Conservation (phyloP, 2,329 filamentous ascomycete species). For the Fusarium sp. region DNA sequence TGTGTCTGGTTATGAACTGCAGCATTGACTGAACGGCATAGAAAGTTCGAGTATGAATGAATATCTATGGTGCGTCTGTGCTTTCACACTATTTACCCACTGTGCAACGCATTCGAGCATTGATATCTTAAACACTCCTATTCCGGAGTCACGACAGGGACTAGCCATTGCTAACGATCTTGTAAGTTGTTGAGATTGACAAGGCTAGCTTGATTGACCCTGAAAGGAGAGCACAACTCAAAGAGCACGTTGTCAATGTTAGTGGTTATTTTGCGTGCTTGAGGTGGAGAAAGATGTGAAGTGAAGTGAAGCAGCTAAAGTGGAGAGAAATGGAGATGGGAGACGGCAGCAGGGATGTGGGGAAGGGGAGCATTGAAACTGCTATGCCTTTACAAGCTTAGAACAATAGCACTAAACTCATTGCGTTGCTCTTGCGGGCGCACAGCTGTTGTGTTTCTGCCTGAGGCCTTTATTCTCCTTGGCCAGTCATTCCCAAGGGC, state of each 20-base stretch:
- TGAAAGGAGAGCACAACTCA: constrained; percentile 21
- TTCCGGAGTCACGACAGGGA: not conserved
- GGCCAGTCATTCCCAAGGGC: constrained; percentile 8
- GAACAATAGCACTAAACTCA: constrained; percentile 4
- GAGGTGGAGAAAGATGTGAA: constrained; percentile 23
- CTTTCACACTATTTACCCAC: not conserved
- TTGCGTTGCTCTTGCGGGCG: constrained; percentile 33
- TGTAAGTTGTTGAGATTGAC: constrained; percentile 15
- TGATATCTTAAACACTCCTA: constrained; percentile 1
- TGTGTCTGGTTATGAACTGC: constrained; percentile 13
- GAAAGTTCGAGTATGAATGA: not conserved
- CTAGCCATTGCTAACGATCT: constrained; percentile 1
- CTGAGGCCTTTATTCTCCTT: constrained; percentile 18
- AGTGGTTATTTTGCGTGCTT: constrained; percentile 37
- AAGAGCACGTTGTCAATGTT: constrained; percentile 29
- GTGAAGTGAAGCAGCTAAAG: constrained; percentile 28
- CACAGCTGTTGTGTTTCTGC: constrained; percentile 18
- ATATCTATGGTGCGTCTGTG: constrained; percentile 22
- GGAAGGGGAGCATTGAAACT: not conserved
- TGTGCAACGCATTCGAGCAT: constrained; percentile 1
- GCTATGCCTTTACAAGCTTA: constrained; percentile 16
- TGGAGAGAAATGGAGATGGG: constrained; percentile 23
- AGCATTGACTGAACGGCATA: constrained; percentile 7
- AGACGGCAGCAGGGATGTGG: constrained; percentile 32
- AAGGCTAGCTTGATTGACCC: constrained; percentile 19